Percentiles rank a stretch among this genome's conserved stretches.
Conservation (phyloP, 2,329 filamentous ascomycete species). For the Hypoxylon sp. region DNA sequence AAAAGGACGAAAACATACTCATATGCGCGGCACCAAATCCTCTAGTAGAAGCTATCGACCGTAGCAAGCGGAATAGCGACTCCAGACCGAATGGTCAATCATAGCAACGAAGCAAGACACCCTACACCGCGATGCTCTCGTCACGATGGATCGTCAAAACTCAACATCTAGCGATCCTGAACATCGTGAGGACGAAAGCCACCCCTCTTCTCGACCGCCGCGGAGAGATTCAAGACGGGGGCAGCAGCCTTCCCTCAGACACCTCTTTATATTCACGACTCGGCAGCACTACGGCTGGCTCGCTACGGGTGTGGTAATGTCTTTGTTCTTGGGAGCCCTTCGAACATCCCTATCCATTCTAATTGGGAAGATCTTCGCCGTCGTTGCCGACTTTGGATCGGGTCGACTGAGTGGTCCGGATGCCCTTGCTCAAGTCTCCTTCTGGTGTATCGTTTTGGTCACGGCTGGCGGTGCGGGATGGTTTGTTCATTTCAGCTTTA, state of each 20-base stretch:
- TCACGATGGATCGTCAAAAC: background rate
- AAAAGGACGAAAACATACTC: background rate
- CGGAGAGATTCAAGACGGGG: slow-evolving; percentile 4
- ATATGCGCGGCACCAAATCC: background rate
- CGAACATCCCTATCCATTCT: slow-evolving; percentile 73
- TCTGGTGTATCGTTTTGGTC: slow-evolving; percentile 68
- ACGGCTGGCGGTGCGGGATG: slow-evolving; percentile 71
- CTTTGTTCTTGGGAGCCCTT: slow-evolving; percentile 66
- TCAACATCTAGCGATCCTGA: background rate
- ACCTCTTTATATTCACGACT: slow-evolving; percentile 78
- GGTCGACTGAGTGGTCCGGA: slow-evolving; percentile 57
- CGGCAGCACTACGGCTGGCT: slow-evolving; percentile 64
- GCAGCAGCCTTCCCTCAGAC: slow-evolving; percentile 29
- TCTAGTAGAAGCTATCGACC: background rate
- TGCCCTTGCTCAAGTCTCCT: slow-evolving; percentile 64
- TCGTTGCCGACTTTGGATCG: slow-evolving; percentile 71
- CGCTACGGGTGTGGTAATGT: slow-evolving; percentile 60
- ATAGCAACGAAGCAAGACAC: background rate
- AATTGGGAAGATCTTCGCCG: slow-evolving; percentile 77
- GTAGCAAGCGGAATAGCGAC: background rate
- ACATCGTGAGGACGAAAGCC: background rate
- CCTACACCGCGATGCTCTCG: background rate
- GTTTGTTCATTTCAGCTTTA: slow-evolving; percentile 71
- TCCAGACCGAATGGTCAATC: background rate
- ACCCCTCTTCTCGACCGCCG: slow-evolving; percentile 2